These are phyloP conservation scores for Globisporangium splendens DNA, from an alignment of 352 stramenopile genomes.

Conservation along the genomic window DNA sequence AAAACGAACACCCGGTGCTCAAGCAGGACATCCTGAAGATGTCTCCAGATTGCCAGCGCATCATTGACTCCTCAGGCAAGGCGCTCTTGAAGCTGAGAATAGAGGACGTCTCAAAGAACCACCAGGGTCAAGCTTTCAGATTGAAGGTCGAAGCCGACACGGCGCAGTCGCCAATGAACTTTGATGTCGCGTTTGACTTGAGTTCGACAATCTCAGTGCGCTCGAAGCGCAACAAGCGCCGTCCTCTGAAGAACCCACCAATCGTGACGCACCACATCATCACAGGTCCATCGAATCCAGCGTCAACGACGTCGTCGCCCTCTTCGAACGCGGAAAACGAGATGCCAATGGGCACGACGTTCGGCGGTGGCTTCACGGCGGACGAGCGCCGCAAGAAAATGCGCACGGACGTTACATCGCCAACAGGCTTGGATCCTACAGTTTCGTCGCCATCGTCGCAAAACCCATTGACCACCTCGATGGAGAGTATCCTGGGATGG, in stretches of 20 bases:
- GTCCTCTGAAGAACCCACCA: constrained; percentile 44
- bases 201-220: constrained; percentile 91
- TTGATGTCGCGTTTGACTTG: constrained; percentile 88
- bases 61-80: constrained; percentile 82
- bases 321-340: constrained; percentile 70
- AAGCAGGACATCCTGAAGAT: constrained; percentile 96
- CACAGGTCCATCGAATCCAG: constrained; percentile 54
- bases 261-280: constrained; percentile 76
- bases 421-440: constrained; percentile 15
- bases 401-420: constrained; percentile 28
- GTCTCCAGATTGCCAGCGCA: constrained; percentile 79
- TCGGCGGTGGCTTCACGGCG: constrained; percentile 45
- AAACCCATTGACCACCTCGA: constrained; percentile 53
- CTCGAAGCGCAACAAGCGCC: constrained; percentile 94
- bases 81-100: constrained; percentile 89
- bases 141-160: constrained; percentile 91
- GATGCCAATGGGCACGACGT: constrained; percentile 36
- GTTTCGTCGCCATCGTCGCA: constrained; percentile 12
- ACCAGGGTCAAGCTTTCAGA: constrained; percentile 93
- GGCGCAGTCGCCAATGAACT: constrained; percentile 80
- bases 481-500: constrained; percentile 77
- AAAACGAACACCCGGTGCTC: constrained; percentile 86
- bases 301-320: constrained; percentile 63
- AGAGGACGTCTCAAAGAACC: constrained; percentile 96
- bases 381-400: constrained; percentile 73